Percentiles rank a stretch among this genome's conserved stretches.
Evolutionary conservation across 345 rosid species (phyloP).

Genomic region (Camelina sativa): DNA sequence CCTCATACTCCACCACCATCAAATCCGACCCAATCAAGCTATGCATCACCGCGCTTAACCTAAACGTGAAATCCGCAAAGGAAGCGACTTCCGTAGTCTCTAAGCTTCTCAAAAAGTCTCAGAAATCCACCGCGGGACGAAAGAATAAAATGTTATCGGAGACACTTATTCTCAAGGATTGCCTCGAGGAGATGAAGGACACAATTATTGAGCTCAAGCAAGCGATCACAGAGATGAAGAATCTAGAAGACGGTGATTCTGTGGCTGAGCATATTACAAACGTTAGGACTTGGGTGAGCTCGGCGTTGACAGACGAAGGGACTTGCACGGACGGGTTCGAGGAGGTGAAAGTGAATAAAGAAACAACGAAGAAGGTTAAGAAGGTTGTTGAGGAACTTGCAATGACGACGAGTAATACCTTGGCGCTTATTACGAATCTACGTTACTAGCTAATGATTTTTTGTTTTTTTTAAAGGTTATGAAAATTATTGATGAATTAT

Average conservation of each 20-base stretch:
- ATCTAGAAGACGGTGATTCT: conserved; percentile 18
- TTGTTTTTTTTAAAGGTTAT: neutral
- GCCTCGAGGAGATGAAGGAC: conserved; percentile 55
- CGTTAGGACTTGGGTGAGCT: conserved; percentile 67
- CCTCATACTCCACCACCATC: conserved; percentile 53
- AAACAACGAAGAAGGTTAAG: conserved; percentile 51
- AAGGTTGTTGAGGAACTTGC: conserved; percentile 48
- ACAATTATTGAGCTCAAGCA: conserved; percentile 57
- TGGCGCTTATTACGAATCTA: conserved; percentile 63
- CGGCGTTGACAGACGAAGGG: conserved; percentile 67
- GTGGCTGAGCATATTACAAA: conserved; percentile 47
- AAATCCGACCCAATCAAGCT: conserved; percentile 60
- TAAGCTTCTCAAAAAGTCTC: conserved; percentile 40
- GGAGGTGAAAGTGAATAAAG: conserved; percentile 47
- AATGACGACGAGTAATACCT: conserved; percentile 63
- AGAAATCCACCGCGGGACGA: conserved; percentile 19
- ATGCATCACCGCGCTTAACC: conserved; percentile 53
- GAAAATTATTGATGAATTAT: conserved; percentile 20
- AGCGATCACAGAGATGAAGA: conserved; percentile 51
- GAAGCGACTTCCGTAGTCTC: conserved; percentile 41
- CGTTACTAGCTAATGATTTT: conserved; percentile 18
- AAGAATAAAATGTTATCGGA: conserved; percentile 44
- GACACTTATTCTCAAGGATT: conserved; percentile 53
- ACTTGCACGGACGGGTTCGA: conserved; percentile 76
- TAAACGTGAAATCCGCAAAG: conserved; percentile 51